These are phyloP conservation scores for Syncephalastrum monosporum DNA, from an alignment of 371 early-diverging fungal genomes.

Conservation along the genomic window DNA sequence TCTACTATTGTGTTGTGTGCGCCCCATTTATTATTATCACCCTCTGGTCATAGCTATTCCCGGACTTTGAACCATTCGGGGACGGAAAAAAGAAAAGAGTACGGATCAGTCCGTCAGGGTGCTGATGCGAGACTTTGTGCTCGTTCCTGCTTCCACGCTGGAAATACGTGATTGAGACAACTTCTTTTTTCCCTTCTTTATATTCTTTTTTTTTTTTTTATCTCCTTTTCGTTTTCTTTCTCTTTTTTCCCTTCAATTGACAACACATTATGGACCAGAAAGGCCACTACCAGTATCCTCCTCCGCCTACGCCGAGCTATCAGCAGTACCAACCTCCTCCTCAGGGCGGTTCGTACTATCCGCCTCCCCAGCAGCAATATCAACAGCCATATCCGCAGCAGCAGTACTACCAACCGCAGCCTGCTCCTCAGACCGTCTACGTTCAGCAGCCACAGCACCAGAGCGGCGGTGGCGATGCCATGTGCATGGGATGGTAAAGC, in stretches of 20 bases:
- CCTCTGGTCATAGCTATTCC: no score
- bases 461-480: conserved; percentile 19
- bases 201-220: conserved; percentile 2
- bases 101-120: no score
- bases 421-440: conserved; percentile 10
- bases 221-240: not conserved
- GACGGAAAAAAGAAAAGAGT: no score
- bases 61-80: no score
- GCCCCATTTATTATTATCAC: no score
- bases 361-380: conserved; percentile 8
- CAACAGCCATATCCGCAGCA: conserved; percentile 5
- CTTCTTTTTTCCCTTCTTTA: conserved; percentile 5
- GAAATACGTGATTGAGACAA: not conserved
- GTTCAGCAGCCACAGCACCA: conserved; percentile 17
- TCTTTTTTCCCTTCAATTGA: conserved; percentile 1
- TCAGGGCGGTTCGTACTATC: not conserved
- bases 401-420: conserved; percentile 15
- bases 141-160: no score
- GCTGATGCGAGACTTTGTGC: no score
- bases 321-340: conserved; percentile 16
- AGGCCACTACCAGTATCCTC: conserved; percentile 10
- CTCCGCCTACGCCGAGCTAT: conserved; percentile 16
- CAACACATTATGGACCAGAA: conserved; percentile 10
- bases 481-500: conserved; percentile 44
- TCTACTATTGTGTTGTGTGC: no score